Evolutionary conservation across 345 rosid species (phyloP).

Genomic region (Excoecaria cochinchinensis): DNA sequence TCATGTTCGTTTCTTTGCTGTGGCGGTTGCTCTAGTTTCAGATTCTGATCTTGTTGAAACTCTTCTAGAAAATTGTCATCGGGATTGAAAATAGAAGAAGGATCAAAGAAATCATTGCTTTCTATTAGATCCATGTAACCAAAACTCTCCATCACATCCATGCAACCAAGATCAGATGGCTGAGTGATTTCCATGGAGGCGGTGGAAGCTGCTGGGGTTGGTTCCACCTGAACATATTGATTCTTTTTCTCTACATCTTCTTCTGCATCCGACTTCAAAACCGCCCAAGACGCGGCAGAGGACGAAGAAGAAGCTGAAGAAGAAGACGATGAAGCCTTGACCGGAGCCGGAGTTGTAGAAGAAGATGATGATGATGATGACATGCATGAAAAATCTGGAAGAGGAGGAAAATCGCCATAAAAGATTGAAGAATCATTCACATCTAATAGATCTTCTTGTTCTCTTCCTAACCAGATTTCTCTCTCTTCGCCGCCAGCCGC

Average conservation of each 20-base stretch:
- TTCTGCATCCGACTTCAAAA: constrained; percentile 60
- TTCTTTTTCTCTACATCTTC: constrained; percentile 35
- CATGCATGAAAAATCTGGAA: constrained; percentile 94
- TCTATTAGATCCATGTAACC: constrained; percentile 85
- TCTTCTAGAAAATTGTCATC: constrained; percentile 36
- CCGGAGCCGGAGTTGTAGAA: constrained; percentile 74
- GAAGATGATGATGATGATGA: constrained; percentile 82
- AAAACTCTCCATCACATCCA: constrained; percentile 75
- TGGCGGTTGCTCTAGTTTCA: background rate
- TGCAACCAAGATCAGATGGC: constrained; percentile 44
- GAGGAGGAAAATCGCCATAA: constrained; percentile 63
- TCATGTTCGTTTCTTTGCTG: constrained; percentile 2
- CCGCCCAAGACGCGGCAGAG: constrained; percentile 79
- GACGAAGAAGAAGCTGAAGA: constrained; percentile 61
- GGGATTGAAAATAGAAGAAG: constrained; percentile 57
- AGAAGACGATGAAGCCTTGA: constrained; percentile 51
- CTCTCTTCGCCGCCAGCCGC: constrained; percentile 23
- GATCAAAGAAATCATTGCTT: constrained; percentile 65
- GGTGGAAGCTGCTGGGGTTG: constrained; percentile 48
- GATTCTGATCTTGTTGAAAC: constrained; percentile 24
- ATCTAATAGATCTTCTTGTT: constrained; percentile 48
- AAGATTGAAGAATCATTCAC: constrained; percentile 56
- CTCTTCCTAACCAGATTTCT: constrained; percentile 58
- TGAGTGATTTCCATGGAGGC: constrained; percentile 66
- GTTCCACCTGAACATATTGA: constrained; percentile 27